Base-by-base conservation (phyloP, 2,329 filamentous ascomycete species). In the Tetracladium maxilliforme region DNA sequence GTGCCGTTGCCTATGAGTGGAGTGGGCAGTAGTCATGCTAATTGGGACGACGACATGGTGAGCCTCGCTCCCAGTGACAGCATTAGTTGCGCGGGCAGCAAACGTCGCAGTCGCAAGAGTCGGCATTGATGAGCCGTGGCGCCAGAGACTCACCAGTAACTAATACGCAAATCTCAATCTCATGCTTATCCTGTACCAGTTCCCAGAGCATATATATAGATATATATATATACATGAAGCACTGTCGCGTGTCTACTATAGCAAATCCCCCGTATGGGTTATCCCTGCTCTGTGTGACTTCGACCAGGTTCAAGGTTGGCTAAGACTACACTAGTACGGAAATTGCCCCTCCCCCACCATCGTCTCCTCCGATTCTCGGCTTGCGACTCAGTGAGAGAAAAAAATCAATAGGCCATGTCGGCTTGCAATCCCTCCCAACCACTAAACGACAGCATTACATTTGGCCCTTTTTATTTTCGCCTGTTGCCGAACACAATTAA, bases 91-190 rank as follows among this genome's bases (percentile, higher is more conserved):
- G 18, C 11, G 18, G 9, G 18, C 18, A 8, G 8, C 18, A 42
- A 6, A 35, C 25, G 8, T 31, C 31, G 7, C 38, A 43, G 6
- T 39, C 30, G 1, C 31, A 31, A 3, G 14, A 16, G 4, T 34
- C 28, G 3, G 28, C 33, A 16, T 30, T 38, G 15, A 42, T 19
- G 18, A 8, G 18, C 11, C 9, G 8, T 11, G 18, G 8, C 18
- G 18, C 18, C 8, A 19, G 8, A 8, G 8, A 8, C 11, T 19
- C 11, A n/a, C 8, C 18, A 19, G 8, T 19, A n/a, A 19, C 11
- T 8, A 19, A 19, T 8, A n/a, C 11, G 9, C 9, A 8, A n/a
- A 8, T 9, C 8, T 19, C 9, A 19, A 19, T 8, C 8, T 11
- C 11, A 8, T 19, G 11, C 18, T 19, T 11, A 19, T 19, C 9